phyloP scores from a whole-genome alignment of 2,329 filamentous ascomycete genomes.

The Aspergillus persii region DNA sequence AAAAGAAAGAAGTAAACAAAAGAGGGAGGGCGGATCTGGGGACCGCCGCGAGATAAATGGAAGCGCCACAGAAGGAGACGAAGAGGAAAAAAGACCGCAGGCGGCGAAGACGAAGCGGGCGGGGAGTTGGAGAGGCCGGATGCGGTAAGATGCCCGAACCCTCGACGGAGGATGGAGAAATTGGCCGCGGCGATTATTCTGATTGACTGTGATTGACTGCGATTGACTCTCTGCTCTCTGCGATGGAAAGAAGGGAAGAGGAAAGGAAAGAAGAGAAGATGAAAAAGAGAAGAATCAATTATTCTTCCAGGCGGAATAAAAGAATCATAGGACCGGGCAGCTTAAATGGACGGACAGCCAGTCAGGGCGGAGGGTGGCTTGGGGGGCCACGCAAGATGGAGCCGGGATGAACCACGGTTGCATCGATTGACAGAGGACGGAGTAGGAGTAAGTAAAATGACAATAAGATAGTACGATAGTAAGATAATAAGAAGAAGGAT shows the following conservation, averaged over 20 bases:
- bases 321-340: neutral
- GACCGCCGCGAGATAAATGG: neutral
- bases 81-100: neutral
- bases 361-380: neutral
- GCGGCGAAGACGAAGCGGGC: neutral
- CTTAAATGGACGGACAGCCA: neutral
- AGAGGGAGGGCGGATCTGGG: neutral
- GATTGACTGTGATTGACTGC: no score
- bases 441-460: no score
- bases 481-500: no score
- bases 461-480: no score
- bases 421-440: no score
- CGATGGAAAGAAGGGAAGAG: no score
- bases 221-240: no score
- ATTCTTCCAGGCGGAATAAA: neutral
- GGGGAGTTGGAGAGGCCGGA: neutral
- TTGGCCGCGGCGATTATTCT: no score
- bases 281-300: neutral
- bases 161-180: no score
- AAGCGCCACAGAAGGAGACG: no score
- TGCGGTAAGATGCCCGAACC: constrained; percentile 8
- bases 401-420: neutral
- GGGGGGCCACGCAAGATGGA: neutral
- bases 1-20: neutral
- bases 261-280: neutral